Base-by-base conservation (phyloP, 805 yeast genomes). In the Saturnispora saitoi region DNA sequence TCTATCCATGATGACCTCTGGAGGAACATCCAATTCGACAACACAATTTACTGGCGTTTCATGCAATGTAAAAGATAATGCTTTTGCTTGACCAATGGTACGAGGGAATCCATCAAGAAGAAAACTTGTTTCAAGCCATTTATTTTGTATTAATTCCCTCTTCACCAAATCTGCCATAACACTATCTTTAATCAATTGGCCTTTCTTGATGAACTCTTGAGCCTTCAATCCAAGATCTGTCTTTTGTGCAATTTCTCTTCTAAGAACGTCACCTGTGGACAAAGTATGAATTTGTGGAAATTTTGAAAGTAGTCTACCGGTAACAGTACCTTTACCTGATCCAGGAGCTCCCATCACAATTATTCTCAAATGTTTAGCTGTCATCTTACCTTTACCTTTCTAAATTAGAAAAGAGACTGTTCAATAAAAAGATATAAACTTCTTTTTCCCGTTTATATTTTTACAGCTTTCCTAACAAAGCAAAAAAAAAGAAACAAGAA, bases 261-360 rank as follows among this genome's bases (percentile, higher is more conserved):
- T 74, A 40, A 90, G 68, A 4, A 88, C 67, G 65, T 90, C 96
- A 2, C 98, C 98, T 0, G 95, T 83, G 1, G 95, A 81, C 8
- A 91, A 66, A 0, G 91, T 69, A 12, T 71, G 62, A 20, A 90
- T 64, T 34, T 56, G 53, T 2, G 83, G 75, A 50, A 81, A 73
- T 37, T 68, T 65, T 45, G 76, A 73, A 50, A 83, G 62, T 4
- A 90, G 69, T 51, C 81, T 72, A 2, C 83, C 67, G 0, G 96
- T 84, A 55, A 84, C 86, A 0, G 98, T 90, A 1, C 97, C 97
- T 62, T 90, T 90, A 1, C 98, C 98, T 1, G 96, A 76, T 0
- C 98, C 98, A 0, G 98, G 98, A 0, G 97, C 95, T 3, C 97
- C 97, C 24, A 91, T 68, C 8, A 90, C 70, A 26, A 90, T 71